Percentiles rank a stretch among this genome's conserved stretches.
Evolutionary conservation across 805 yeast species (phyloP).

Genomic region (Yarrowia deformans): DNA sequence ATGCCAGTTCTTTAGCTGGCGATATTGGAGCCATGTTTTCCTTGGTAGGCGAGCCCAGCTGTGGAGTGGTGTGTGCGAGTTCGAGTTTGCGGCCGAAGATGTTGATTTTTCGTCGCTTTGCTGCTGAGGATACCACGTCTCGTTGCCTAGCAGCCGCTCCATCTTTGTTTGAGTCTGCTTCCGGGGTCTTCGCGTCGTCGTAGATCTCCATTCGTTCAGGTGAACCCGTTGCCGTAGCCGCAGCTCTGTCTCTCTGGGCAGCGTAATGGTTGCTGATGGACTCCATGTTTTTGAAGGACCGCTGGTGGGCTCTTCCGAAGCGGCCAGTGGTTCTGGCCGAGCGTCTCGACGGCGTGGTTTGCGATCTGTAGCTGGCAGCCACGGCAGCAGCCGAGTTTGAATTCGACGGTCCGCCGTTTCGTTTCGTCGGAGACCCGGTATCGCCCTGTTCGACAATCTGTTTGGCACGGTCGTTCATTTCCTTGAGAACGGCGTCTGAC

Average conservation of each 20-base stretch:
- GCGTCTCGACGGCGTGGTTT: conserved; percentile 3
- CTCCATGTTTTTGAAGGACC: conserved; percentile 35
- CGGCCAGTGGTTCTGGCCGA: background rate
- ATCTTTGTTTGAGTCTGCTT: background rate
- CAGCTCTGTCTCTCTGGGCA: conserved; percentile 18
- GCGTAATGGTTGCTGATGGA: conserved; percentile 33
- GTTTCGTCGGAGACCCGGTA: conserved; percentile 9
- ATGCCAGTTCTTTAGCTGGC: conserved; percentile 18
- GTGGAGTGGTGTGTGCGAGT: background rate
- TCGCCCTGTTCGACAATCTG: conserved; percentile 20
- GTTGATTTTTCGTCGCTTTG: conserved; percentile 37
- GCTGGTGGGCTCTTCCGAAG: conserved; percentile 28
- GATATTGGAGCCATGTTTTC: conserved; percentile 17
- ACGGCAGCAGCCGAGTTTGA: background rate
- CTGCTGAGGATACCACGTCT: conserved; percentile 33
- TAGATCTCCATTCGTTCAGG: conserved; percentile 24
- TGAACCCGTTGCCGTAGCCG: background rate
- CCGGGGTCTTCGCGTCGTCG: conserved; percentile 24
- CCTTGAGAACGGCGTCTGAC: conserved; percentile 24
- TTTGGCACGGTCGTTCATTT: conserved; percentile 29
- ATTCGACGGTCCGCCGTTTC: background rate
- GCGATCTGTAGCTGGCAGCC: background rate
- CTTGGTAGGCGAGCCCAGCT: conserved; percentile 9
- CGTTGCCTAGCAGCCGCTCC: conserved; percentile 1
- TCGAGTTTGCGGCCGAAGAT: conserved; percentile 36